Base-by-base conservation (phyloP, 108 stramenopile species). In the Schizochytrium sp. region DNA sequence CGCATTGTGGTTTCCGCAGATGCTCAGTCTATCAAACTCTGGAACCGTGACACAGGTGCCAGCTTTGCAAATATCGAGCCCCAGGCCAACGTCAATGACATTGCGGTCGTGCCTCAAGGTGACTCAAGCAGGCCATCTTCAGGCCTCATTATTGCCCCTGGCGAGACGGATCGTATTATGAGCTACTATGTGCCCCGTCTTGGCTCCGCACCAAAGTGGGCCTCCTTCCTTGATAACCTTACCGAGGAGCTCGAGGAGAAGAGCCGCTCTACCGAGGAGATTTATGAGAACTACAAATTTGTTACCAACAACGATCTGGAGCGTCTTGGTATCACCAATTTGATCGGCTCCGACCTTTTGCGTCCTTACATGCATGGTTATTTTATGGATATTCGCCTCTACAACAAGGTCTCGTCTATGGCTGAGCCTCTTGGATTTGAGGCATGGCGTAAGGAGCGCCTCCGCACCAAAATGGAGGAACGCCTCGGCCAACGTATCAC, bases 231-330 rank as follows among this genome's bases (percentile, higher is more conserved):
- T 47, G 99, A 99, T 89, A 95, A 93, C 55, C 94, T 99, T 46
- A 99, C 99, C 28, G 99, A 99, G 93, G 99, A 99, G 92, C 90
- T 99, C 58, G 99, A 99, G 92, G 99, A 99, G 91, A 89, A 57
- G 58, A 91, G 91, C 88, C 96, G 96, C 89, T 91, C 95, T 19
- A 46, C 61, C 76, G 88, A 55, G 46, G 88, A 57, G 41, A 94
- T 98, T 4, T 99, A 96, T 92, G 98, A 99, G 61, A 98, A 99
- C 90, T 99, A 98, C 96, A 99, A 99, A 92, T 99, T 99, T 92
- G 94, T 98, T 53, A 97, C 97, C 56, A 90, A 94, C 7, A 91
- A 96, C 38, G 98, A 99, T 90, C 91, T 98, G 44, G 97, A 98
- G 89, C 95, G 94, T 61, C 96, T 99, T 38, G 98, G 98, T 50